Evolutionary conservation across 2,329 filamentous ascomycete species (phyloP), one percentile per base, ranked within the genome.

Genomic region (Elsinoe necatrix): DNA sequence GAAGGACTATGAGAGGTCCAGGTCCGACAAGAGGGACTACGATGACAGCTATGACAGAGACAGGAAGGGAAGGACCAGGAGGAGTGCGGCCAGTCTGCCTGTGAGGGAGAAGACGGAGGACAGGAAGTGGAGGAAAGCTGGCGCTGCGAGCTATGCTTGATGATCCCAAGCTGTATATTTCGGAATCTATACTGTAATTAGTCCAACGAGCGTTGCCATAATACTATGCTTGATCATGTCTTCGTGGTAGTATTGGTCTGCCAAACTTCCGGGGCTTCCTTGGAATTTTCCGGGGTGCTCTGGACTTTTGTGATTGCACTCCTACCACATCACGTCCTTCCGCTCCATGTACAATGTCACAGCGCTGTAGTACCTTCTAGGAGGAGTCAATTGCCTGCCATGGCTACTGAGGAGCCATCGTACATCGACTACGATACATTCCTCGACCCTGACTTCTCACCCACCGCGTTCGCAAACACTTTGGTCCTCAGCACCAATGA

Each of bases 391-490:
- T 37, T 37, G 34, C 34, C 14, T 14, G 14, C 34, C 14, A 56
- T 58, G 57, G 57, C 57, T 42, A 50, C 41, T 5, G 67, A 67
- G 43, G 84, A 86, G 58, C 80, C 84, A 39, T 93, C 89, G 7
- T 98, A 98, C 73, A 91, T 98, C 68, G 91, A 97, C 80, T 95
- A 95, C 73, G 89, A 95, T 69, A 81, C 88, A 61, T 95, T 98
- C 66, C 81, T 96, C 62, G 82, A 86, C 50, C 87, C 90, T 9
- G 76, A 80, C 60, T 98, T 98, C 75, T 87, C 85, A 20, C 82
- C 92, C 4, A 78, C 86, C 18, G 74, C 80, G 14, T 96, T 97
- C 68, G 92, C 93, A 64, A 96, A 97, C 71, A 82, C 82, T 23
- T 83, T 98, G 58, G 87, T 97, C 50, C 83, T 91, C 57, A 80